phyloP scores from a whole-genome alignment of 805 yeast genomes.

The Kluyveromyces aestuarii region DNA sequence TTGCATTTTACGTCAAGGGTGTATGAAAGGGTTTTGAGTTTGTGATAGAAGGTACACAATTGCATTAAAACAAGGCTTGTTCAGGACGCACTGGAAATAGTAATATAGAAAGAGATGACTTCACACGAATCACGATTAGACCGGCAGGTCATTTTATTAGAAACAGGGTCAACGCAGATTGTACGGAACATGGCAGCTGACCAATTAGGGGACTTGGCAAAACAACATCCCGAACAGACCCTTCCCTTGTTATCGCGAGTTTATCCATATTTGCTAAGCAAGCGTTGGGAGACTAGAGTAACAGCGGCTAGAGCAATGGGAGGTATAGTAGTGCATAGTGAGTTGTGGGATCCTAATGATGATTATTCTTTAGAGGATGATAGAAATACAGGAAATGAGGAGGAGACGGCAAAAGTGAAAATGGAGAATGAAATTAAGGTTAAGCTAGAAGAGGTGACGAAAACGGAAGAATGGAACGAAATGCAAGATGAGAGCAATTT shows the following conservation, averaged over 20 bases:
- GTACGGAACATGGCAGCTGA: constrained; percentile 96
- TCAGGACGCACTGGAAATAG: not conserved
- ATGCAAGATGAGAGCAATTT: constrained; percentile 17
- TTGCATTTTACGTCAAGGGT: not conserved
- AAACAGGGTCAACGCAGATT: constrained; percentile 90
- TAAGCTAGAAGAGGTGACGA: constrained; percentile 22
- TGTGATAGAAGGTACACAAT: not conserved
- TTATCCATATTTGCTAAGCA: constrained; percentile 74
- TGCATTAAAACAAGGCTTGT: not conserved
- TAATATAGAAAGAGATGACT: constrained; percentile 15
- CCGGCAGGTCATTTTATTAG: constrained; percentile 45
- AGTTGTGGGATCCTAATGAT: constrained; percentile 75
- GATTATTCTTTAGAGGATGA: constrained; percentile 22
- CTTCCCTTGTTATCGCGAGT: constrained; percentile 77
- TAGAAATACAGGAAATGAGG: constrained; percentile 13
- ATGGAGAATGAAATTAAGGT: constrained; percentile 26
- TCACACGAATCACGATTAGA: constrained; percentile 35
- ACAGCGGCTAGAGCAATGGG: constrained; percentile 95
- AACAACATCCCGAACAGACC: constrained; percentile 89
- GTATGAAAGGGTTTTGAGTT: not conserved
- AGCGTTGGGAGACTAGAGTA: constrained; percentile 92
- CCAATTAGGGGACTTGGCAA: constrained; percentile 88
- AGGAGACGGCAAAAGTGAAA: constrained; percentile 25
- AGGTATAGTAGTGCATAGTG: constrained; percentile 74
- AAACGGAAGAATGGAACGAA: constrained; percentile 14